phyloP scores from a whole-genome alignment of 1,139 yeast species.

The Suhomyces taliae region DNA sequence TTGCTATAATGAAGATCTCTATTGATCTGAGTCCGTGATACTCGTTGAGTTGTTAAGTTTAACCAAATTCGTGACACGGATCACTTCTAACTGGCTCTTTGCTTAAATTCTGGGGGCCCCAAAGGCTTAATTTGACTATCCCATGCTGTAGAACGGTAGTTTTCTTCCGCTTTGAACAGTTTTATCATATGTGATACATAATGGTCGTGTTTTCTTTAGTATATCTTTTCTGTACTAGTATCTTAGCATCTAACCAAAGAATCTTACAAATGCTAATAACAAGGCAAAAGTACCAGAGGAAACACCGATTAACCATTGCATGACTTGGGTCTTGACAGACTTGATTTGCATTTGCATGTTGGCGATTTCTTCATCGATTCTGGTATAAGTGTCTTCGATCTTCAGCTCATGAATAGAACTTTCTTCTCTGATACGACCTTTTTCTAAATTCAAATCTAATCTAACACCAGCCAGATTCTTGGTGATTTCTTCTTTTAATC shows the following conservation, averaged over 20 bases:
- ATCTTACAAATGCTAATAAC: slow-evolving; percentile 84
- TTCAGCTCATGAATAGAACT: slow-evolving; percentile 88
- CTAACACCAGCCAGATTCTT: slow-evolving; percentile 89
- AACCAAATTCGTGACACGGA: no score
- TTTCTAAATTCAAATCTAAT: slow-evolving; percentile 85
- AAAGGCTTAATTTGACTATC: no score
- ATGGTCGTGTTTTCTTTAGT: background rate
- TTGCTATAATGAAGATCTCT: no score
- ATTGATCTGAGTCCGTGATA: no score
- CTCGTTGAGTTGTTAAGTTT: no score
- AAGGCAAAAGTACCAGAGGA: slow-evolving; percentile 97
- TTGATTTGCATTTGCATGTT: slow-evolving; percentile 95
- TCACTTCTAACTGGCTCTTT: no score
- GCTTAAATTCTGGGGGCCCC: no score
- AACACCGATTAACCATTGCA: slow-evolving; percentile 98
- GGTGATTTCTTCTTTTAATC: slow-evolving; percentile 87
- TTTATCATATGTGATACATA: no score
- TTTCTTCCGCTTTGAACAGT: no score
- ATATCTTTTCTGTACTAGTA: background rate
- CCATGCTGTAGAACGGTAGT: no score
- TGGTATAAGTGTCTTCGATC: slow-evolving; percentile 90
- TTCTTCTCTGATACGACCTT: slow-evolving; percentile 94
- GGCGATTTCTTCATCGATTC: slow-evolving; percentile 93
- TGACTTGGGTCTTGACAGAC: slow-evolving; percentile 90
- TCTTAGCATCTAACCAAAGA: slow-evolving; percentile 47